Evolutionary conservation across 768 basidiomycete species (phyloP).

Genomic region (Lactarius hatsudake): DNA sequence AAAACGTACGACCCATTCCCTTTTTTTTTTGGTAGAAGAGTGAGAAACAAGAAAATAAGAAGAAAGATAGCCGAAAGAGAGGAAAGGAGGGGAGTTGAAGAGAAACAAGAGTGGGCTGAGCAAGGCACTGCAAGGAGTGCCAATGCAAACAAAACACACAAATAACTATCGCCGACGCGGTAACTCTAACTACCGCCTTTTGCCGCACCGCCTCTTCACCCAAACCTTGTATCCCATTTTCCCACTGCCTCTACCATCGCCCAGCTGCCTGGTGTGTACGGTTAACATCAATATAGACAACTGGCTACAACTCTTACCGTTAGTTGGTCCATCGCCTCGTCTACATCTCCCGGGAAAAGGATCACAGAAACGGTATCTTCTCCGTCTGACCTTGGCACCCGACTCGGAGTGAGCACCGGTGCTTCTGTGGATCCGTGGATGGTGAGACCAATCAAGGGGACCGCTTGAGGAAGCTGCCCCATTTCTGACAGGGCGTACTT

Average conservation of each 20-base stretch:
- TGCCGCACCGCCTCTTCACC: conserved; percentile 29
- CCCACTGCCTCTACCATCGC: conserved; percentile 45
- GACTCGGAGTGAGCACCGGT: conserved; percentile 45
- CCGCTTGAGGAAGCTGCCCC: conserved; percentile 3
- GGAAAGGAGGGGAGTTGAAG: conserved; percentile 8
- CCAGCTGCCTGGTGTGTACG: conserved; percentile 36
- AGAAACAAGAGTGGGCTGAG: conserved; percentile 21
- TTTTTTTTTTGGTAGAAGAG: conserved; percentile 14
- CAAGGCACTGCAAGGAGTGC: conserved; percentile 2
- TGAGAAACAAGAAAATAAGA: conserved; percentile 3
- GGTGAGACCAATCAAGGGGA: conserved; percentile 44
- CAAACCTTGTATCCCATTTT: conserved; percentile 43
- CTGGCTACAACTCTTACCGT: conserved; percentile 1
- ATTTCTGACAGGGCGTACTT: conserved; percentile 3
- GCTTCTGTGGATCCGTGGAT: conserved; percentile 44
- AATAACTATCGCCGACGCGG: background rate
- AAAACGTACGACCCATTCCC: conserved; percentile 27
- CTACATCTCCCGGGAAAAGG: conserved; percentile 21
- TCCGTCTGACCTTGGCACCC: conserved; percentile 47
- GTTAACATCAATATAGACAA: background rate
- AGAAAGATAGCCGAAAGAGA: conserved; percentile 2
- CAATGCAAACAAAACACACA: background rate
- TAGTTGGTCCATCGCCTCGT: background rate
- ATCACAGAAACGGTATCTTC: conserved; percentile 53
- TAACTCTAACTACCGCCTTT: background rate